Evolutionary conservation across 805 yeast species (phyloP).

Genomic region (Nakazawaea wickerhamii): DNA sequence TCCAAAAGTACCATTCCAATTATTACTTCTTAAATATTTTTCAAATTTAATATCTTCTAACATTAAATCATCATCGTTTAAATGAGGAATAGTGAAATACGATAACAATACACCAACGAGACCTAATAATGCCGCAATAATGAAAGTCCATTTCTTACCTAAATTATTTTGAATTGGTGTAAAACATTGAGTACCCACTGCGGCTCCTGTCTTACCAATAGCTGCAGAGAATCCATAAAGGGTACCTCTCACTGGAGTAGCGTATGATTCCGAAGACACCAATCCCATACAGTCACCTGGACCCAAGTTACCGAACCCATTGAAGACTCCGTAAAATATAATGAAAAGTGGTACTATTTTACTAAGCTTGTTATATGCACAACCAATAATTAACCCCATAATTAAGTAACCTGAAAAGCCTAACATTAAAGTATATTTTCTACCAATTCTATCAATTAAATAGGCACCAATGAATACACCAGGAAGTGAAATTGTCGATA

Average conservation of each 20-base stretch:
- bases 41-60: conserved; percentile 60
- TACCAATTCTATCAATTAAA: conserved; percentile 58
- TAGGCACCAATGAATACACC: conserved; percentile 69
- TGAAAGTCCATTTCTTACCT: conserved; percentile 72
- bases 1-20: conserved; percentile 52
- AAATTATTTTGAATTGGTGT: conserved; percentile 59
- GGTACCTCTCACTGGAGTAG: conserved; percentile 75
- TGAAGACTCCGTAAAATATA: conserved; percentile 69
- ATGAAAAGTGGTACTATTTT: conserved; percentile 60
- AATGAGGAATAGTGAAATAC: conserved; percentile 60
- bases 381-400: conserved; percentile 67
- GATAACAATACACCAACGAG: conserved; percentile 57
- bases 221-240: conserved; percentile 75
- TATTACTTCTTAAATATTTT: conserved; percentile 50
- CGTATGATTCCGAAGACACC: conserved; percentile 59
- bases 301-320: conserved; percentile 66
- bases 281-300: conserved; percentile 78
- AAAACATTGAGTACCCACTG: conserved; percentile 69
- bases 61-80: conserved; percentile 62
- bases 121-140: conserved; percentile 73
- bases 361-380: conserved; percentile 50
- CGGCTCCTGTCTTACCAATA: conserved; percentile 82
- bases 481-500: conserved; percentile 63
- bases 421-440: conserved; percentile 64
- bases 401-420: conserved; percentile 70